Evolutionary conservation across 192 early-diverging fungal genomes (phyloP), one percentile per base, ranked within the genome.

Genomic region (Radiomyces spectabilis): DNA sequence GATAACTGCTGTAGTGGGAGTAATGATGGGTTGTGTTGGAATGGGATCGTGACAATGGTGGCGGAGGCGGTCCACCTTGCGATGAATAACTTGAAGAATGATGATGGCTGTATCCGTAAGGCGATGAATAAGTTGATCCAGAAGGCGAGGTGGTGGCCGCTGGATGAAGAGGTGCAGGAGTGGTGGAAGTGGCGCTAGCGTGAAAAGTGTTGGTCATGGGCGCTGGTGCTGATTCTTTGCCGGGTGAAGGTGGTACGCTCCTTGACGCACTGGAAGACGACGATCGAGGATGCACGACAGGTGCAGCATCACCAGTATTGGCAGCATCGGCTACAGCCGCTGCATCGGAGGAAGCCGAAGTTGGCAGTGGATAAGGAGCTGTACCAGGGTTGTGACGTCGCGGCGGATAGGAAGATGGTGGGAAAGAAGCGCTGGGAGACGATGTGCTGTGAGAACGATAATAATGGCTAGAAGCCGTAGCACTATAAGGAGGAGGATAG

Each of bases 1-100:
- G 27, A 30, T 57, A 44, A 27, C 6, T 40, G 40, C 32, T 57
- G 32, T 57, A 57, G 24, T 57, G 55, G 1, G 55, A 48, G 7
- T 39, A 6, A 40, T 46, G 45, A 40, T n/a, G n/a, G n/a, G n/a
- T n/a, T n/a, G n/a, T n/a, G n/a, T n/a, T n/a, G n/a, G n/a, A n/a
- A n/a, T n/a, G n/a, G 42, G 27, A 4, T 10, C 22, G 19, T 47
- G 41, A 31, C 34, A 57, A 10, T 57, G 44, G 24, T 48, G 55
- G 22, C 29, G 55, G n/a, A 40, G 29, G 32, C 13, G 50, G 9
- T 21, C 16, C 37, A 18, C 18, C 32, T 34, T 19, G 15, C 24
- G 44, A 37, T 15, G 29, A 31, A 26, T 31, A 29, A 24, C 16
- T 39, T n/a, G 15, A 18, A 18, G 39, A 18, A 19, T 33, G 12